Base-by-base conservation (phyloP, 805 yeast genomes). In the Lipomyces kockii region DNA sequence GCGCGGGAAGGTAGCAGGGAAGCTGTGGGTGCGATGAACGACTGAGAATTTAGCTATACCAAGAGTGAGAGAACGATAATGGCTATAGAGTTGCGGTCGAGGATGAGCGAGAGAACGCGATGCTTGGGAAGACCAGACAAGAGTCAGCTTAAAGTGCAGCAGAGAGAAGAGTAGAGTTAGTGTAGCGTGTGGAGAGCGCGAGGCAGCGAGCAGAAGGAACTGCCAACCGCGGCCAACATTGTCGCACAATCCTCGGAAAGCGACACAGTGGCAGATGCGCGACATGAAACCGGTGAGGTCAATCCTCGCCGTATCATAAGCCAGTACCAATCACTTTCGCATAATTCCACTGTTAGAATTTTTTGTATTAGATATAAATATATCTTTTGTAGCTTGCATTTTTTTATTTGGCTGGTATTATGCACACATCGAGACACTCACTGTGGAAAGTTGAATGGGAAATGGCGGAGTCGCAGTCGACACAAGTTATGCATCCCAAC, bases 21-120 rank as follows among this genome's bases (percentile, higher is more conserved):
- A 17, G 43, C 17, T 11, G 43, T 12, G 17, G 43, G 43, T 43
- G 14, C 49, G 22, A 7, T 17, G 49, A 17, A n/a, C 22, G 49
- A 43, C 9, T 5, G 49, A 46, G 32, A 29, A 29, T 29, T 5
- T 25, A 22, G 35, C 4, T 14, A 37, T 8, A 20, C 22, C 32
- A n/a, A 25, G 22, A 20, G 59, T 20, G 60, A 29, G 60, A 32
- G 9, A 53, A 34, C 22, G 60, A 55, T 14, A 37, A 22, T 27
- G 51, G 39, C 37, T 29, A 37, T 14, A 22, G 46, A 35, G 51
- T 29, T 29, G 63, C 17, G 27, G 63, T 49, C 54, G 54, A 34
- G 35, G 37, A 34, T 1, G 55, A 25, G 29, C 17, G 51, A 34
- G 35, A 39, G 54, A 27, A 46, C 12, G 34, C 53, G 51, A 17